Evolutionary conservation across 805 yeast genomes (phyloP), one percentile per base, ranked within the genome.

Genomic region (Candida maris): DNA sequence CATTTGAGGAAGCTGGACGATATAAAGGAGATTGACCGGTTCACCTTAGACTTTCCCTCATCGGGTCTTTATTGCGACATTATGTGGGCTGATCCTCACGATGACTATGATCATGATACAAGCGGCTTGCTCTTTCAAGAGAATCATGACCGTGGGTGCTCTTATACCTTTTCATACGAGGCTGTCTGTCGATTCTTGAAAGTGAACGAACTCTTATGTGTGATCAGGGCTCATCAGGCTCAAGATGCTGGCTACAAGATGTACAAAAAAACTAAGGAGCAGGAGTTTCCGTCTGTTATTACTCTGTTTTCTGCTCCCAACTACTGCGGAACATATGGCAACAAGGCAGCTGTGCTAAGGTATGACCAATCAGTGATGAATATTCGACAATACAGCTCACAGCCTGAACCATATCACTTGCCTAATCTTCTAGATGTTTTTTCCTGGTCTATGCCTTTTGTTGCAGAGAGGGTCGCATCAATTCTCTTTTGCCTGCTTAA

Each of bases 381-480:
- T 61, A 91, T 91, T 39, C 76, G 97, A 39, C 97, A 91, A 63
- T 91, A 93, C 69, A 88, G 89, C 61, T 65, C 81, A 52, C 79
- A 88, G 19, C 95, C 96, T 4, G 97, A 91, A 62, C 98, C 98
- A 1, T 91, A 93, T 64, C 88, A 95, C 87, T 70, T 93, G 48
- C 97, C 97, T 6, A 88, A 88, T 59, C 86, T 89, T 52, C 87
- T 89, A 95, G 97, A 93, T 60, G 96, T 91, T 5, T 91, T 91
- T 61, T 83, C 95, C 8, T 93, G 97, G 97, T 85, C 96, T 2
- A 68, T 91, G 39, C 98, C 97, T 6, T 91, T 93, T 67, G 97
- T 93, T 17, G 97, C 97, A 15, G 96, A 91, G 59, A 86, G 93
- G 56, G 85, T 89, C 37, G 85, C 95, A 10, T 97, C 93, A 57